Percentiles rank a stretch among this genome's conserved stretches.
These are phyloP conservation scores for Hansenula lynferdii DNA, from an alignment of 1,139 yeast species.

Conservation along the genomic window DNA sequence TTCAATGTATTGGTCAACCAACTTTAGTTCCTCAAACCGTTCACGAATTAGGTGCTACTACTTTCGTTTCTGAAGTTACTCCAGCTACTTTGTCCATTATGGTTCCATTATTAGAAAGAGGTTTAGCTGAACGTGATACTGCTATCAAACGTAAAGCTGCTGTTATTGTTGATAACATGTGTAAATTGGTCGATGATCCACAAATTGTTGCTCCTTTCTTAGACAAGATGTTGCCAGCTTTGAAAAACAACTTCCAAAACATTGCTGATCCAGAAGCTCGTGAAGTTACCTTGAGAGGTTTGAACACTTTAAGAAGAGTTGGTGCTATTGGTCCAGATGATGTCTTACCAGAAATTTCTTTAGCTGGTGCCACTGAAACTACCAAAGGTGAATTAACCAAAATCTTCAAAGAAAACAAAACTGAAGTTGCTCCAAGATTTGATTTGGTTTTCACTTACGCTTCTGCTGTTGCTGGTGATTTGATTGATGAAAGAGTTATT, in stretches of 20 bases:
- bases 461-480: constrained; percentile 98
- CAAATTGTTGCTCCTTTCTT: constrained; percentile 99
- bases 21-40: constrained; percentile 98
- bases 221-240: constrained; percentile 91
- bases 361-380: constrained; percentile 94
- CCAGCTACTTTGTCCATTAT: constrained; percentile 98
- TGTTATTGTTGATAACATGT: constrained; percentile 99
- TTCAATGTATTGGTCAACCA: constrained; percentile 96
- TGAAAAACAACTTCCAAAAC: constrained; percentile 88
- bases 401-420: constrained; percentile 59
- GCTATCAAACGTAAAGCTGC: constrained; percentile 99
- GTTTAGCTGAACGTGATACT: constrained; percentile 99
- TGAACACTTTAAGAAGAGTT: constrained; percentile 96
- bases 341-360: constrained; percentile 90
- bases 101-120: constrained; percentile 99
- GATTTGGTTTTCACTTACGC: constrained; percentile 71
- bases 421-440: constrained; percentile 64
- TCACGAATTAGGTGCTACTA: constrained; percentile 98
- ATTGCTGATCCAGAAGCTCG: constrained; percentile 99
- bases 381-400: constrained; percentile 78
- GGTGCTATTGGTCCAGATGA: constrained; percentile 94
- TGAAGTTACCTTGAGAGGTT: constrained; percentile 95
- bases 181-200: constrained; percentile 99
- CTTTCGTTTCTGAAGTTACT: constrained; percentile 99
- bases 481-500: constrained; percentile 96